Conservation (phyloP, 192 early-diverging fungal genomes). For the Backusella psychrophila region DNA sequence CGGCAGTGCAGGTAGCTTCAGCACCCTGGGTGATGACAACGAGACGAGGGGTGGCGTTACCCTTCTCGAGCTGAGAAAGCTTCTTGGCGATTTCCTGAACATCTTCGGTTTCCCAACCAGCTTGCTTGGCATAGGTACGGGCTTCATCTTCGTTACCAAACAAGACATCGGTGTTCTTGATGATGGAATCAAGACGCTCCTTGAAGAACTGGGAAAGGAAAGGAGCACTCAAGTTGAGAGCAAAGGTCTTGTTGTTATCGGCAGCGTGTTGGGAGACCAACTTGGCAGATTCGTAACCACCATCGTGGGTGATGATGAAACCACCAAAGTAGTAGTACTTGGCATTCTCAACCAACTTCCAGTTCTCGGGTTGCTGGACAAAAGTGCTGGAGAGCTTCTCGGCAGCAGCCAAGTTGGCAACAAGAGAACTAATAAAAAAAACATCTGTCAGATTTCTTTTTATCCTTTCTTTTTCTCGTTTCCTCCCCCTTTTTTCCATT, state of each 20-base stretch:
- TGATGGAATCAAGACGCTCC: slow-evolving; percentile 67
- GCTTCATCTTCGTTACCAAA: slow-evolving; percentile 99
- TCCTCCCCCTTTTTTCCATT: background rate
- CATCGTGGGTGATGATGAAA: slow-evolving; percentile 85
- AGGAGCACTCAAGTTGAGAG: slow-evolving; percentile 94
- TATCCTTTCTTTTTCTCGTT: background rate
- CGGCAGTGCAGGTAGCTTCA: slow-evolving; percentile 68
- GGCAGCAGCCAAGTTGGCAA: slow-evolving; percentile 94
- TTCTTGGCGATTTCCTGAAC: slow-evolving; percentile 80
- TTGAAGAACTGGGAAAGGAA: slow-evolving; percentile 96
- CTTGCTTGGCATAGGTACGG: slow-evolving; percentile 72
- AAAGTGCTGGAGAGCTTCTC: slow-evolving; percentile 72
- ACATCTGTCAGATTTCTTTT: background rate
- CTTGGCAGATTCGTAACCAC: slow-evolving; percentile 81
- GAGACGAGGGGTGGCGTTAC: slow-evolving; percentile 69
- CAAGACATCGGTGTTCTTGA: slow-evolving; percentile 88
- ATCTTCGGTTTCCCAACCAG: slow-evolving; percentile 70
- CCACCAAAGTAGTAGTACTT: slow-evolving; percentile 92
- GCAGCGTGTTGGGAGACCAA: slow-evolving; percentile 88
- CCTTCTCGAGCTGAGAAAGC: slow-evolving; percentile 82
- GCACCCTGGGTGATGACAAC: slow-evolving; percentile 94
- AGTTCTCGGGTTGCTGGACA: slow-evolving; percentile 65
- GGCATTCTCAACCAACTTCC: slow-evolving; percentile 84
- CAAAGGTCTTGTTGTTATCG: slow-evolving; percentile 80
- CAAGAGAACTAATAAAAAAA: slow-evolving; percentile 67